Evolutionary conservation across 2,329 filamentous ascomycete species (phyloP).

Genomic region (Trichophyton schoenleinii): DNA sequence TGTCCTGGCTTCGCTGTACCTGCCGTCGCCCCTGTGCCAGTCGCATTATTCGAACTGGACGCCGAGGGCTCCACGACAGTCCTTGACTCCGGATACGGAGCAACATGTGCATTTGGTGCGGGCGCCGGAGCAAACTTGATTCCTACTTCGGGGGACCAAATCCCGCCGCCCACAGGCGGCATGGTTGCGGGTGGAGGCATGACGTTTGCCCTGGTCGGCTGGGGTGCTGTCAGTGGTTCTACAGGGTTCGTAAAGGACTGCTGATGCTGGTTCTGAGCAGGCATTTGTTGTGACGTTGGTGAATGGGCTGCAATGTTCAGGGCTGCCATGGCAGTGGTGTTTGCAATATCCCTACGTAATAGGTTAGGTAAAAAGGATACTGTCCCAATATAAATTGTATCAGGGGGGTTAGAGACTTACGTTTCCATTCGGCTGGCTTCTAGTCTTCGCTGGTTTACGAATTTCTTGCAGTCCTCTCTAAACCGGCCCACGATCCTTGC

Average conservation of each 20-base stretch:
- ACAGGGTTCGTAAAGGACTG: constrained; percentile 35
- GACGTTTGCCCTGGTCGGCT: constrained; percentile 19
- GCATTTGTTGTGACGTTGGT: constrained; percentile 32
- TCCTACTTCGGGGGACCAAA: constrained; percentile 71
- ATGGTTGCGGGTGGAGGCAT: constrained; percentile 7
- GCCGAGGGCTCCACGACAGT: constrained; percentile 15
- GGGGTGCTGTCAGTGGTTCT: constrained; percentile 28
- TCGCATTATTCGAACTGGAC: constrained; percentile 7
- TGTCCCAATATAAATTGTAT: too few relatives aligned
- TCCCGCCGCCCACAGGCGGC: constrained; percentile 33
- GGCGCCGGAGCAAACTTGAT: constrained; percentile 57
- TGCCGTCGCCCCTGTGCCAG: not conserved
- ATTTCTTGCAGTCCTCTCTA: constrained; percentile 64
- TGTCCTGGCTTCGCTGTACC: constrained; percentile 26
- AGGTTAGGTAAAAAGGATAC: too few relatives aligned
- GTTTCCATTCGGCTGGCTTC: constrained; percentile 70
- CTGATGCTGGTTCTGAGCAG: constrained; percentile 25
- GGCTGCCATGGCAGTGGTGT: constrained; percentile 43
- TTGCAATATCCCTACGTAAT: constrained; percentile 41
- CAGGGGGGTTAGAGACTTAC: constrained; percentile 35
- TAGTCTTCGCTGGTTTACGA: constrained; percentile 65
- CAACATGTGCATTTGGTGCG: constrained; percentile 4
- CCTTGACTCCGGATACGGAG: constrained; percentile 1
- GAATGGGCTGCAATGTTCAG: constrained; percentile 39
- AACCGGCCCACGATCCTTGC: constrained; percentile 77